These are phyloP conservation scores for Astrephomene gubernaculifera DNA, from an alignment of 139 green algal genomes.

Conservation along the genomic window DNA sequence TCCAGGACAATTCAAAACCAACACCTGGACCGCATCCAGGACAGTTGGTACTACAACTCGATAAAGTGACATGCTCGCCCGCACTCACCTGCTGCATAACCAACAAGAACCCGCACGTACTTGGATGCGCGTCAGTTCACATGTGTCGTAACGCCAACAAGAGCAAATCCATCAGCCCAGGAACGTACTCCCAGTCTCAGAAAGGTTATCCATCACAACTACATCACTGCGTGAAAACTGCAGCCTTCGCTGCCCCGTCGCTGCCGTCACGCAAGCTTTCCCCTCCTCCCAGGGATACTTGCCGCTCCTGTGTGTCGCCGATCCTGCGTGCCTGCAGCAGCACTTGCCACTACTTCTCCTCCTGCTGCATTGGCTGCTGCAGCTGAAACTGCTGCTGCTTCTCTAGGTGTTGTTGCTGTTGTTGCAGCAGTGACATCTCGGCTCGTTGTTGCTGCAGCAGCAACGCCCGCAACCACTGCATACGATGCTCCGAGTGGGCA, in stretches of 20 bases:
- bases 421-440: neutral
- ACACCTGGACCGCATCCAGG: no score
- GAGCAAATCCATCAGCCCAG: no score
- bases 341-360: neutral
- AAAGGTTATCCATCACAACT: neutral
- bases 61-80: no score
- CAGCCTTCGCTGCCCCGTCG: neutral
- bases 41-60: no score
- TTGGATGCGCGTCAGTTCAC: no score
- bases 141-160: no score
- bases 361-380: neutral
- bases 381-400: neutral
- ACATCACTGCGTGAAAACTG: neutral
- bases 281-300: neutral
- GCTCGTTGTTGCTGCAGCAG: neutral
- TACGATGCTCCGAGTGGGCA: neutral
- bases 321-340: neutral
- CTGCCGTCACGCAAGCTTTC: neutral
- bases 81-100: no score
- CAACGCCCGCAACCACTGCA: neutral
- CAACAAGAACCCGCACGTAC: no score
- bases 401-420: neutral
- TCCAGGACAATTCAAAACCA: no score
- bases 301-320: neutral
- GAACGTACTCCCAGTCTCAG: no score